These are phyloP conservation scores for Trichoderma atroviride DNA, from an alignment of 2,329 filamentous ascomycete genomes.

Conservation along the genomic window DNA sequence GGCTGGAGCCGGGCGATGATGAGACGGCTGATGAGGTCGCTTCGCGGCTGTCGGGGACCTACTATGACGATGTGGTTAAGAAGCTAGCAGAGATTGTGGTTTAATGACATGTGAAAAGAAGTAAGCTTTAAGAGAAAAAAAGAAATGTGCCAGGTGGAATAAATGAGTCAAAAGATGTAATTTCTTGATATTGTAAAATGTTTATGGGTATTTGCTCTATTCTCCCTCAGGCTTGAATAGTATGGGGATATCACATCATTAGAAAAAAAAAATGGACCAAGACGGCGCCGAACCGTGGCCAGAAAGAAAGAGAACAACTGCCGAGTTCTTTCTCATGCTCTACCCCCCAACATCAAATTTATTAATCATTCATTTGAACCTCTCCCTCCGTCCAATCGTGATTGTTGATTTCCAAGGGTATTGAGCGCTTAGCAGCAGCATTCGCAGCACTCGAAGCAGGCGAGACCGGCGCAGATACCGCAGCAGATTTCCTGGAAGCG, in stretches of 20 bases:
- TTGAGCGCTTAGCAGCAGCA: conserved; percentile 34
- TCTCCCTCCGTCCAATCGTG: neutral
- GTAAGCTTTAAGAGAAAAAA: neutral
- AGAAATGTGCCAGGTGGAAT: neutral
- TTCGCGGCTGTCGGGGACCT: conserved; percentile 43
- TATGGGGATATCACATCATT: conserved; percentile 26
- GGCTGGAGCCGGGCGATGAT: conserved; percentile 42
- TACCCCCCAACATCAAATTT: neutral
- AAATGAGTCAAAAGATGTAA: neutral
- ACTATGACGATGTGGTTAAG: conserved; percentile 51
- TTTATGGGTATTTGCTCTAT: conserved; percentile 26
- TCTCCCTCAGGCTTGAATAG: conserved; percentile 19
- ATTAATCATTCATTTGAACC: neutral
- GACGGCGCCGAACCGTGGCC: neutral
- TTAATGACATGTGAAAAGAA: conserved; percentile 26
- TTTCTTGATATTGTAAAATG: conserved; percentile 20
- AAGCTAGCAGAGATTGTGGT: conserved; percentile 43
- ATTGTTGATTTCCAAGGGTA: neutral
- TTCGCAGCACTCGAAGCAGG: conserved; percentile 46
- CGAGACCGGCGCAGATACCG: conserved; percentile 45
- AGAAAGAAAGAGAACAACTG: neutral
- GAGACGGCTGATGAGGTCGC: conserved; percentile 47
- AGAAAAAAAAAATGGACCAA: conserved; percentile 20
- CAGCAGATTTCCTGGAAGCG: conserved; percentile 43
- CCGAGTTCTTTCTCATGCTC: neutral